These are phyloP conservation scores for Chlamydomonas sp. DNA, from an alignment of 139 green algal genomes.

Conservation along the genomic window DNA sequence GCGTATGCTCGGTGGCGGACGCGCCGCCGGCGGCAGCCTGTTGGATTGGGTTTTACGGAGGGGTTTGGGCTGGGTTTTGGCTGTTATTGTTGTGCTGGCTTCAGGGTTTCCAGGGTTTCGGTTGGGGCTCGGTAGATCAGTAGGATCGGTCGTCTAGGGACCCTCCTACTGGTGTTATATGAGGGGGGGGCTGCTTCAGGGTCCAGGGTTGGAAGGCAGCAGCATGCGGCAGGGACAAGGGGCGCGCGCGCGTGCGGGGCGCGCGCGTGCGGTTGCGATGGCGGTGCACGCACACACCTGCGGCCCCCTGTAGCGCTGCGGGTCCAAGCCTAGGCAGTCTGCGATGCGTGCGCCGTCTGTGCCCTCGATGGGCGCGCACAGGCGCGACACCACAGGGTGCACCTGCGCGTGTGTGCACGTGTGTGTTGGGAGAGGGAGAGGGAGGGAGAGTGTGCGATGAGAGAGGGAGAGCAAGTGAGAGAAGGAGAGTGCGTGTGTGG, in stretches of 20 bases:
- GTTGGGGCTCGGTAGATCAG: no score
- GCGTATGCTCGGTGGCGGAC: no score
- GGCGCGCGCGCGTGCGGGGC: background rate
- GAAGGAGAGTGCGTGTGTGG: background rate
- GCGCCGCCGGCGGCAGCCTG: no score
- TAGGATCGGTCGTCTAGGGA: no score
- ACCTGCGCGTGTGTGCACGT: slow-evolving; percentile 44
- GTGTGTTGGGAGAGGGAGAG: background rate
- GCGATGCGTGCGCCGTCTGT: slow-evolving; percentile 81
- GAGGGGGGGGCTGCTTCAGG: no score
- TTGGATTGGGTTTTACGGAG: no score
- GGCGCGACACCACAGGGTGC: slow-evolving; percentile 84
- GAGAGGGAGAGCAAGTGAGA: background rate
- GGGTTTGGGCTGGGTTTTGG: no score
- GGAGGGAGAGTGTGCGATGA: background rate
- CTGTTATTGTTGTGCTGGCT: no score
- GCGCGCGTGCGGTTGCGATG: background rate
- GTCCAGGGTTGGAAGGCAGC: slow-evolving; percentile 1
- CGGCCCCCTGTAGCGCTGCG: slow-evolving; percentile 23
- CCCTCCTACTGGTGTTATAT: background rate
- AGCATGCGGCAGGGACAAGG: slow-evolving; percentile 11
- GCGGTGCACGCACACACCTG: background rate
- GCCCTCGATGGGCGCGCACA: slow-evolving; percentile 86
- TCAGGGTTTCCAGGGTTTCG: no score
- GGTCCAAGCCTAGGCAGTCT: slow-evolving; percentile 89